A percentile compares a stretch with the other conserved stretches of the same genome.
Evolutionary conservation across 2,329 filamentous ascomycete genomes (phyloP).

Genomic region (Phyllosticta paracitricarpa): DNA sequence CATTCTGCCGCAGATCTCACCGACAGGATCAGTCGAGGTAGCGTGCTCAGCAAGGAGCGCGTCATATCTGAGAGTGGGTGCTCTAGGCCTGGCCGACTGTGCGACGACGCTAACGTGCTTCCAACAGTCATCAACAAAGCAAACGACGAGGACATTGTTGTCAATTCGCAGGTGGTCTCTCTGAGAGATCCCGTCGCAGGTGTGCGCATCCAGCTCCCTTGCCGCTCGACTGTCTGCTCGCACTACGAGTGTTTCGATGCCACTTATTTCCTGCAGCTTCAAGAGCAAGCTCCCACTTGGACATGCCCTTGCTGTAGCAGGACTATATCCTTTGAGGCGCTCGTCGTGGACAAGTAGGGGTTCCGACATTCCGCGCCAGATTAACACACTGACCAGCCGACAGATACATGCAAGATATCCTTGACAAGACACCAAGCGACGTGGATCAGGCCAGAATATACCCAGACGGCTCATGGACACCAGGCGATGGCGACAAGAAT

Average conservation of each 20-base stretch:
- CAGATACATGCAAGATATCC: constrained; percentile 80
- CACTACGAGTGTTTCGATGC: constrained; percentile 96
- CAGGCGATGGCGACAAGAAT: constrained; percentile 22
- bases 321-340: constrained; percentile 63
- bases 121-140: constrained; percentile 64
- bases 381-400: constrained; percentile 9
- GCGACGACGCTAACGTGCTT: background rate
- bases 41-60: constrained; percentile 66
- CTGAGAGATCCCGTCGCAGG: constrained; percentile 89
- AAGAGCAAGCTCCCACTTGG: constrained; percentile 96
- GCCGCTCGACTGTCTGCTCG: constrained; percentile 67
- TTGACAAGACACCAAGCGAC: constrained; percentile 59
- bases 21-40: constrained; percentile 52
- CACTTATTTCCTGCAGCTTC: constrained; percentile 80
- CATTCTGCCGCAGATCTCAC: constrained; percentile 64
- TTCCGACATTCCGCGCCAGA: background rate
- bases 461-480: constrained; percentile 70
- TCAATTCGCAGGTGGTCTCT: constrained; percentile 80
- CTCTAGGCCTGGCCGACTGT: background rate
- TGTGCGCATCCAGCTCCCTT: constrained; percentile 68
- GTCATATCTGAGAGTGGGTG: constrained; percentile 75
- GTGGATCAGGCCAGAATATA: constrained; percentile 85
- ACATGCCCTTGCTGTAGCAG: constrained; percentile 91
- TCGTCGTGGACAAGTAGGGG: constrained; percentile 77
- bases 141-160: constrained; percentile 78